Conservation (phyloP, 805 yeast species). For the Sugiyamaella chiloensis region DNA sequence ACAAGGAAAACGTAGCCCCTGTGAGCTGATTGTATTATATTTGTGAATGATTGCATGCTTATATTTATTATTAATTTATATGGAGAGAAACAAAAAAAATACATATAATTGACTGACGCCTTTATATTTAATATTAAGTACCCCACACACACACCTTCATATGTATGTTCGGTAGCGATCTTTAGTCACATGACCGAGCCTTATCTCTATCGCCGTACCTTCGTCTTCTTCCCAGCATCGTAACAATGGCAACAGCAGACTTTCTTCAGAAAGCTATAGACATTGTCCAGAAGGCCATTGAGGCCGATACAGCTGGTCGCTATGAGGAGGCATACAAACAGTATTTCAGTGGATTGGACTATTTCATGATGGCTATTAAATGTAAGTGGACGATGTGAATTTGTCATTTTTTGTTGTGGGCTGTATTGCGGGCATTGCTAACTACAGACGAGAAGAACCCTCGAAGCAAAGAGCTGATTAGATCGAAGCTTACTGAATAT, state of each 20-base stretch:
- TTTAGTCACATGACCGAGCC: slow-evolving; percentile 2
- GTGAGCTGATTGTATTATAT: neutral
- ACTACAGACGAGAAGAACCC: slow-evolving; percentile 72
- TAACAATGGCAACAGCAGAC: slow-evolving; percentile 43
- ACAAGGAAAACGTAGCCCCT: slow-evolving; percentile 4
- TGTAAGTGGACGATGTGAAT: slow-evolving; percentile 34
- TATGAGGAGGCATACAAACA: slow-evolving; percentile 93
- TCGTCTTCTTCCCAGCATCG: neutral
- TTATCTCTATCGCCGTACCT: neutral
- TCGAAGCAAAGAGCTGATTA: slow-evolving; percentile 80
- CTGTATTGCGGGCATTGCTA: no score
- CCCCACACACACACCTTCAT: neutral
- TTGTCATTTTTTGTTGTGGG: neutral
- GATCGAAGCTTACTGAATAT: slow-evolving; percentile 87
- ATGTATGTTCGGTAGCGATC: no score
- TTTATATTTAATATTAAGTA: no score
- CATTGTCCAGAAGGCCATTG: slow-evolving; percentile 89
- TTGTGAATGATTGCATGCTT: no score
- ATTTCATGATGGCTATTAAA: slow-evolving; percentile 91
- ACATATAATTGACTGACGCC: no score
- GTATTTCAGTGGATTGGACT: slow-evolving; percentile 90
- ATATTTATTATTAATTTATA: no score
- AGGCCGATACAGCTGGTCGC: slow-evolving; percentile 82
- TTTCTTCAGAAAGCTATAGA: slow-evolving; percentile 94
- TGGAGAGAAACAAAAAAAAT: no score